phyloP scores from a whole-genome alignment of 2,329 filamentous ascomycete species.

The Stagonosporopsis rhizophila region DNA sequence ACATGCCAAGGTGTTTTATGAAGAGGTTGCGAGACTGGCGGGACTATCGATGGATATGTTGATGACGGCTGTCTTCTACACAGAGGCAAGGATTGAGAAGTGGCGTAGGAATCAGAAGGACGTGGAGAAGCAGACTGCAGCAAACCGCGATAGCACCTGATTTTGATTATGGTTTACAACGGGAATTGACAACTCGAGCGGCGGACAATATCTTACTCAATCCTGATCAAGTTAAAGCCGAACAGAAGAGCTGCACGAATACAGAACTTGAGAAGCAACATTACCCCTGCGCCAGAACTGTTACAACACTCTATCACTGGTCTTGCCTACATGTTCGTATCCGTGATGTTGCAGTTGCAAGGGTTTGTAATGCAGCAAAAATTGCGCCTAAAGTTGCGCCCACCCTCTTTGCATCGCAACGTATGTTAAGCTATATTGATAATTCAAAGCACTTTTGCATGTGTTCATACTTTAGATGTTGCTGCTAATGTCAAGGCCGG shows the following conservation, averaged over 20 bases:
- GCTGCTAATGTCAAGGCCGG: neutral
- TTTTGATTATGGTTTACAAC: neutral
- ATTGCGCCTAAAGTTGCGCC: too few species aligned
- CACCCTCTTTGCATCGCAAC: too few species aligned
- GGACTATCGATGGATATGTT: slow-evolving; percentile 60
- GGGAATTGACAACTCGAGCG: neutral
- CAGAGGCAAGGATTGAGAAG: slow-evolving; percentile 51
- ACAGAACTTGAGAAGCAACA: too few species aligned
- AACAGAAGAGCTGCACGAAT: neutral
- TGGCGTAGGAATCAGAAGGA: slow-evolving; percentile 30
- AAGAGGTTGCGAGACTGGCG: slow-evolving; percentile 58
- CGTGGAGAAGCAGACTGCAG: neutral
- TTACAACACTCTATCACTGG: too few species aligned
- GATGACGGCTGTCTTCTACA: slow-evolving; percentile 57
- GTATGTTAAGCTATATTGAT: too few species aligned
- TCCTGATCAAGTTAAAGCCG: too few species aligned
- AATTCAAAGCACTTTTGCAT: neutral
- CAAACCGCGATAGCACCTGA: neutral
- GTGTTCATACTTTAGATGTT: neutral
- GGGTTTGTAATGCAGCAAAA: too few species aligned
- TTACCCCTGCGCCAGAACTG: too few species aligned
- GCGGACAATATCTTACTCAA: too few species aligned
- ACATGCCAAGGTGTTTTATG: slow-evolving; percentile 57
- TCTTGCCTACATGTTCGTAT: too few species aligned
- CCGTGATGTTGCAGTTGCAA: too few species aligned